These are phyloP conservation scores for Emydomyces testavorans DNA, from an alignment of 2,329 filamentous ascomycete species.

Conservation along the genomic window DNA sequence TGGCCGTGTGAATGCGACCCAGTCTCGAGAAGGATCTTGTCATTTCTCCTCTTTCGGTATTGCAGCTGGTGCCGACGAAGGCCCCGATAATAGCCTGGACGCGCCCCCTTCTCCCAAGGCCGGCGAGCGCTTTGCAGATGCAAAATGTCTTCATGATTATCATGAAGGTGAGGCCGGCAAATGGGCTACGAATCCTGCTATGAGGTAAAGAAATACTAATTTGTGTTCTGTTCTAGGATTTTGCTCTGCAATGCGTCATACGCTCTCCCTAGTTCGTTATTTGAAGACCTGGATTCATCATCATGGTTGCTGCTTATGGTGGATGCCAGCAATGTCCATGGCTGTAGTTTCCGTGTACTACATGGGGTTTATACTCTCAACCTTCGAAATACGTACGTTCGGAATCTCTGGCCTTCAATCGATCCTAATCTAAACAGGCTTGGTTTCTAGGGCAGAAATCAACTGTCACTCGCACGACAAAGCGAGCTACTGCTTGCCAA, in stretches of 20 bases:
- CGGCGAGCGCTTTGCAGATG: conserved; percentile 11
- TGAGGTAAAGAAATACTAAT: neutral
- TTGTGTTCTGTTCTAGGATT: conserved; percentile 3
- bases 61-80: conserved; percentile 9
- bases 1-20: conserved; percentile 43
- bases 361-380: conserved; percentile 7
- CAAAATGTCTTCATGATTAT: conserved; percentile 14
- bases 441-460: conserved; percentile 1
- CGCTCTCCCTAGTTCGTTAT: neutral
- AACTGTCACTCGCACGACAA: neutral
- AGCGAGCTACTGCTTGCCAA: conserved; percentile 18
- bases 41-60: conserved; percentile 2
- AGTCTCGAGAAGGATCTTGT: conserved; percentile 23
- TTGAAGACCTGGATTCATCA: conserved; percentile 5
- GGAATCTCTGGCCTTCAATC: neutral
- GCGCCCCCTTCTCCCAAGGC: neutral
- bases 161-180: conserved; percentile 14
- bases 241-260: conserved; percentile 15
- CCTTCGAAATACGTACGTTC: conserved; percentile 8
- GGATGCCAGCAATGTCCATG: conserved; percentile 5
- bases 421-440: neutral
- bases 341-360: conserved; percentile 9
- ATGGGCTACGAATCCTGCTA: neutral
- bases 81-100: conserved; percentile 9
- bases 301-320: conserved; percentile 9